Conservation (phyloP, 306 rosid genomes). For the Medicago arabica region DNA sequence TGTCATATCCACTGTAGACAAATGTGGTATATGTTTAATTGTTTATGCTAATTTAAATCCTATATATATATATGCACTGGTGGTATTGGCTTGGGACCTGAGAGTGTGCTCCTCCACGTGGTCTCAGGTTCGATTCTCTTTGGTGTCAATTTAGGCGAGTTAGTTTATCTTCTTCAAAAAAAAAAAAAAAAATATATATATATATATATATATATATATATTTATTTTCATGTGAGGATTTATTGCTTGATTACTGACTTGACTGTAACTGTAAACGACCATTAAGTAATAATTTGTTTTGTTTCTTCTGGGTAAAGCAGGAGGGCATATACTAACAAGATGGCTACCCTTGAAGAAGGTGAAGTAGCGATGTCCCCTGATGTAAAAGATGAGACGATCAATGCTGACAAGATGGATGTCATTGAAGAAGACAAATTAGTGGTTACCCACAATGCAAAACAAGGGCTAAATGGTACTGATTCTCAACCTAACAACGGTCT, state of each 20-base stretch:
- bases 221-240: neutral
- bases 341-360: slow-evolving; percentile 60
- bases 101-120: too few species aligned
- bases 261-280: neutral
- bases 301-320: slow-evolving; percentile 40
- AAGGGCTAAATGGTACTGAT: slow-evolving; percentile 19
- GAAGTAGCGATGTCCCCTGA: slow-evolving; percentile 40
- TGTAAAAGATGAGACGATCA: slow-evolving; percentile 31
- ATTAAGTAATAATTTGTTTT: neutral
- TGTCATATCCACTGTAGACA: too few species aligned
- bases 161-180: too few species aligned
- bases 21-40: slow-evolving; percentile 2
- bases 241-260: neutral
- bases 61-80: too few species aligned
- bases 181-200: too few species aligned
- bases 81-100: too few species aligned
- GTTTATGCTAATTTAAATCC: neutral
- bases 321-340: slow-evolving; percentile 43
- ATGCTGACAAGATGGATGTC: slow-evolving; percentile 22
- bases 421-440: slow-evolving; percentile 53
- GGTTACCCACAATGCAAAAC: slow-evolving; percentile 19
- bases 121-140: too few species aligned
- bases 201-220: too few species aligned
- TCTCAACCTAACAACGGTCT: slow-evolving; percentile 32
- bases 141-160: too few species aligned